Base-by-base conservation (phyloP, 1,139 yeast species). In the Lodderomyces metapsilosis region DNA sequence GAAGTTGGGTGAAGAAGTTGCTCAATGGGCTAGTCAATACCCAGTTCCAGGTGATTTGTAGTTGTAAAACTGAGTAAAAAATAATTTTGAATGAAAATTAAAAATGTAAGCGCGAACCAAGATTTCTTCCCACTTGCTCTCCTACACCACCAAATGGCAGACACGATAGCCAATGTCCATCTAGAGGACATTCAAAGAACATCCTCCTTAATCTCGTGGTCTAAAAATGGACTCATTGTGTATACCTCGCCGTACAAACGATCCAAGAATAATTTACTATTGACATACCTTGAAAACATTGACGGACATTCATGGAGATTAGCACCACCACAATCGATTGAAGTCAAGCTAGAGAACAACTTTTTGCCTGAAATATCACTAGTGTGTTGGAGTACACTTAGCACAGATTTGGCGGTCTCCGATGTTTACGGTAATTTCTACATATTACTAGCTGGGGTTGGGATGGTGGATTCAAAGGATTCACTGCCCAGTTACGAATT, bases 21-120 rank as follows among this genome's bases (percentile, higher is more conserved):
- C 79, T 22, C 63, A 62, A 10, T 85, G 89, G 86, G 91, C 74
- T 33, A 75, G 82, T 15, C 59, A 73, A 47, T 85, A 71, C 64
- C 92, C 94, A 27, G 89, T 85, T 48, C 94, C 94, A 44, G 94
- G 94, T 54, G 94, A 85, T 45, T 66, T 34, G 33, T 38, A 38
- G 27, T 23, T 20, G 23, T 15, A 8, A n/a, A 5, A 20, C 5
- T 5, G 8, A 20, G 22, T 5, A 20, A 20, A 20, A 20, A 6
- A 11, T 8, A 38, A n/a, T 21, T 11, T n/a, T 17, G 20, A 21
- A 25, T 32, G 7, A 5, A 13, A 10, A 20, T 6, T n/a, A 9
- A 15, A 15, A 13, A 13, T 15, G 6, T 15, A 8, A 28, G 18
- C 18, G 32, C 32, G 32, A 28, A 28, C 18, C 3, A 8, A 20